Conservation (phyloP, 176 grass and related monocot genomes). For the Phoenix dactylifera region DNA sequence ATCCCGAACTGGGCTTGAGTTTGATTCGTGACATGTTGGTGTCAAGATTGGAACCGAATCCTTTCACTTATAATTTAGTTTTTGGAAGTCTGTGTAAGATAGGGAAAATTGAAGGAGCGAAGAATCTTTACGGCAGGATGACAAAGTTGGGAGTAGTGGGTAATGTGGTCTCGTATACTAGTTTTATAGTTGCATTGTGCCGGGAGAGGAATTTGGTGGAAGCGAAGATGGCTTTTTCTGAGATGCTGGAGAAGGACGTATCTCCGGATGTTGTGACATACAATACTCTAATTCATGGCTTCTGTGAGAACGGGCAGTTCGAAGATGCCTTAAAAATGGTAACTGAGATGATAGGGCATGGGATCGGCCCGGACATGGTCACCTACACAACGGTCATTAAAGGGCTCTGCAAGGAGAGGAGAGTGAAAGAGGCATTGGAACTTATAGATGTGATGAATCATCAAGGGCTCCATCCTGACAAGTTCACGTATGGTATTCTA, state of each 20-base stretch:
- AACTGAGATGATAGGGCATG: not conserved
- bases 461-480: conserved; percentile 1
- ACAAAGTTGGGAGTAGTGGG: conserved; percentile 6
- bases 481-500: not conserved
- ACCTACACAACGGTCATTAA: not conserved
- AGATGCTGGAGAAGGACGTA: conserved; percentile 6
- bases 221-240: conserved; percentile 3
- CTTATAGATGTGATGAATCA: not conserved
- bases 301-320: not conserved
- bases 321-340: conserved; percentile 1
- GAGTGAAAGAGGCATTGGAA: conserved; percentile 1
- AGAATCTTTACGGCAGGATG: conserved; percentile 5
- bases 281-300: conserved; percentile 9
- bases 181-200: conserved; percentile 7
- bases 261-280: conserved; percentile 3
- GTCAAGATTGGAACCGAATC: conserved; percentile 4
- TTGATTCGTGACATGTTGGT: conserved; percentile 3
- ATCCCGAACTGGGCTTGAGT: not conserved
- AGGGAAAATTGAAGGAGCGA: not conserved
- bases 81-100: not conserved
- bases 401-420: not conserved
- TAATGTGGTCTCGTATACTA: conserved; percentile 1
- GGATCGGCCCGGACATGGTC: not conserved
- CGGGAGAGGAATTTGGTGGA: not conserved
- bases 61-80: not conserved